Conservation (phyloP, 139 green algal species). For the Chlamydomonas applanata region DNA sequence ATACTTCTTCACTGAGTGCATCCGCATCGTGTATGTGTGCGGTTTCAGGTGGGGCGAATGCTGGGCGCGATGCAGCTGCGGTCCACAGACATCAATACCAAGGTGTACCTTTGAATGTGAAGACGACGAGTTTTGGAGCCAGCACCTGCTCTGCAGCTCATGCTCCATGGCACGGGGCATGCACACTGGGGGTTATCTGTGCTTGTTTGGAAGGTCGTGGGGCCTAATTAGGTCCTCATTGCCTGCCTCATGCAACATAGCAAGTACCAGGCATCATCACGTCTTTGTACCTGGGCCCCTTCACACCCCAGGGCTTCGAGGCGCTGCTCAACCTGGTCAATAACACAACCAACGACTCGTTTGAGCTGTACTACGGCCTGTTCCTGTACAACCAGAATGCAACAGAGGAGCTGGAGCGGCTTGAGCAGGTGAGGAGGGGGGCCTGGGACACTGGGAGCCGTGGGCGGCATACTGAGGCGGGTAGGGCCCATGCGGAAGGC, state of each 20-base stretch:
- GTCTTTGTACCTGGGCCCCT: too few species aligned
- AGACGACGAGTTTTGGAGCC: not conserved
- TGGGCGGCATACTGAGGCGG: too few species aligned
- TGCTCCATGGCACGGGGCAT: not conserved
- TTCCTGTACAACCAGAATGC: constrained; percentile 97
- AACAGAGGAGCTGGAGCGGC: constrained; percentile 37
- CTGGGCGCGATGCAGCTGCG: constrained; percentile 48
- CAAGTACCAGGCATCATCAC: not conserved
- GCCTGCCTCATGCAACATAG: not conserved
- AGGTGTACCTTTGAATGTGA: constrained; percentile 34
- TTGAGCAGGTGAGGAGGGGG: constrained; percentile 30
- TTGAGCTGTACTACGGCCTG: constrained; percentile 99
- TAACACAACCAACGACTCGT: constrained; percentile 96
- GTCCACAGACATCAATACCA: constrained; percentile 91
- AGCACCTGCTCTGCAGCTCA: not conserved
- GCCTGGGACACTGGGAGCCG: too few species aligned
- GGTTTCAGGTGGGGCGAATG: constrained; percentile 40
- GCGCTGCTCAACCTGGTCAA: constrained; percentile 92
- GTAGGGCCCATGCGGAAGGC: too few species aligned
- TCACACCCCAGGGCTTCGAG: constrained; percentile 66
- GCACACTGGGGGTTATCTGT: too few species aligned
- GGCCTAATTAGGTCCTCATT: not conserved
- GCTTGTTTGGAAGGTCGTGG: not conserved
- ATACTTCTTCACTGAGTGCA: too few species aligned
- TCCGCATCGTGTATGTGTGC: too few species aligned